Base-by-base conservation (phyloP, 2,329 filamentous ascomycete genomes). In the Fusarium sulawesiense region DNA sequence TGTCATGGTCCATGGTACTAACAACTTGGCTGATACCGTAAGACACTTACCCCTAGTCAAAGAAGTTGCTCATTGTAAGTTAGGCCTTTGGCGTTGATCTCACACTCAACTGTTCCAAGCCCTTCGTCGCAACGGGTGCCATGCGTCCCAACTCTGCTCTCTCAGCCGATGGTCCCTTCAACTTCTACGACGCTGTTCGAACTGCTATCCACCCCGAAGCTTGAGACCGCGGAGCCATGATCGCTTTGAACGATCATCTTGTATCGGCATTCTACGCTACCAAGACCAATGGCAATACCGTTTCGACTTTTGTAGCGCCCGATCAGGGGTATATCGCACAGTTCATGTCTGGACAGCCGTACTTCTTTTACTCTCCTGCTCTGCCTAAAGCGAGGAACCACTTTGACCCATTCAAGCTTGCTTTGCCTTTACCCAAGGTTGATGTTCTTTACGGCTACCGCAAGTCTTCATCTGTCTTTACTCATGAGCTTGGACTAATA, bases 161-260 rank as follows among this genome's bases (percentile, higher is more conserved):
- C 37, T 71, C 68, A 6, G 48, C 30, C 21, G 68, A 71, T 18
- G 60, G 64, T 1, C n/a, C 55, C 13, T 71, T 51, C 2, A 71
- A 71, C 30, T 71, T 68, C n/a, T 71, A 66, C 41, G 60, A 71
- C 32, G 60, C 64, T 6, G 64, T 66, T 40, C 34, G 57, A 20
- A 64, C 68, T 29, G 48, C 58, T 1, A 56, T 50, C 1, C 56
- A 60, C 2, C 55, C 64, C 10, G 46, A 57, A 8, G 60, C 68
- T 18, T 75, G 72, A 7, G 79, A 83, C 58, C 79, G 87, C 1
- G 87, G 87, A 25, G 81, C 83, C 6, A 83, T 89, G 80, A 82
- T 89, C 14, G 84, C 86, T 2, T 77, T 89, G 50, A 89, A 88
- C 72, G 87, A 90, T 73, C 85, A 87, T 42, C 87, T 89, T 58